Percentiles rank a stretch among this genome's conserved stretches.
Conservation (phyloP, 106 monocot species). For the Allium fistulosum region DNA sequence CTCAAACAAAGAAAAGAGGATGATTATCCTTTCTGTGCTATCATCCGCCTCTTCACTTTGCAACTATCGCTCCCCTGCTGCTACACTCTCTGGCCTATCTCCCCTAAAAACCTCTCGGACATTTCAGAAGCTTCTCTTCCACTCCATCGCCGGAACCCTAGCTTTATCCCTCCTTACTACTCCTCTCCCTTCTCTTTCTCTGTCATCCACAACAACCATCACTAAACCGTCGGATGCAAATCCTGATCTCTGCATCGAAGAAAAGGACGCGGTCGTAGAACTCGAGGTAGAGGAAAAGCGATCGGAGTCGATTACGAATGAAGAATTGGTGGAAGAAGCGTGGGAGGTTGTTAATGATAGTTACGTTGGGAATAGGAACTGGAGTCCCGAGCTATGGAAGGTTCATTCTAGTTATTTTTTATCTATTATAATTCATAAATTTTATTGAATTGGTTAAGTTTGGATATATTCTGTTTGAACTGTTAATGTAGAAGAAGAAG, state of each 20-base stretch:
- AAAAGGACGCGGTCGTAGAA: neutral
- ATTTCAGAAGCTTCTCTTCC: slow-evolving; percentile 30
- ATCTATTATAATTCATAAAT: neutral
- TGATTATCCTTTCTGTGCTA: no score
- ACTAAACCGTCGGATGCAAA: neutral
- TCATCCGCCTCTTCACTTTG: no score
- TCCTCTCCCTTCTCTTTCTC: slow-evolving; percentile 6
- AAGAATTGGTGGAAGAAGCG: slow-evolving; percentile 86
- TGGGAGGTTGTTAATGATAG: slow-evolving; percentile 93
- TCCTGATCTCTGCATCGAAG: slow-evolving; percentile 31
- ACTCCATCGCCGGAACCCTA: slow-evolving; percentile 17
- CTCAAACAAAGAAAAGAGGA: no score
- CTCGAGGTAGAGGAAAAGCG: slow-evolving; percentile 12
- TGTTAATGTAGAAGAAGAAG: slow-evolving; percentile 45
- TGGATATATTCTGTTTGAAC: no score
- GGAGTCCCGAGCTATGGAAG: slow-evolving; percentile 83
- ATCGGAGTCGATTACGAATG: slow-evolving; percentile 40
- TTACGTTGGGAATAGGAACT: slow-evolving; percentile 53
- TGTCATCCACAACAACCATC: neutral
- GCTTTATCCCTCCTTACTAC: slow-evolving; percentile 25
- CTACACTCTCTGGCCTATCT: slow-evolving; percentile 51
- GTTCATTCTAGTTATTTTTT: slow-evolving; percentile 13
- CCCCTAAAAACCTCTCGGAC: slow-evolving; percentile 32
- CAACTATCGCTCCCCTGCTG: neutral
- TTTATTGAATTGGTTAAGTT: no score